Evolutionary conservation across 306 rosid species (phyloP), one percentile per base, ranked within the genome.

Genomic region (Prunus mume): DNA sequence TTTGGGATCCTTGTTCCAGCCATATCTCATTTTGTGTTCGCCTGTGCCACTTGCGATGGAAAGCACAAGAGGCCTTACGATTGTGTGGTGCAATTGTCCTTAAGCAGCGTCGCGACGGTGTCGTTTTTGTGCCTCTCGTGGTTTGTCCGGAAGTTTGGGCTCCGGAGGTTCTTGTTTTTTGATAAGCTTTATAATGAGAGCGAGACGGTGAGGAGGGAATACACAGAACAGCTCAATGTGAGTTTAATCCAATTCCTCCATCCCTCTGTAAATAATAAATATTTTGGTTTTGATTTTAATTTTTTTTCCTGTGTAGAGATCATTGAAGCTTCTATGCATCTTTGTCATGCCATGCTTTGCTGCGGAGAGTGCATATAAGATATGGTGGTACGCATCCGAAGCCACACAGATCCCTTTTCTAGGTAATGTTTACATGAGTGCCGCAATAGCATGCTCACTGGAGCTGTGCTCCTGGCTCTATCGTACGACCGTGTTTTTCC

Each of bases 381-480:
- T 95, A 76, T 95, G 98, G 98, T 95, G 98, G 97, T 95, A 95
- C 78, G 84, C 96, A 20, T 92, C 98, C 0, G 98, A 94, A 75
- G 93, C 85, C 3, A 86, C 93, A 14, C 90, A 80, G 27, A 95
- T 95, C 61, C 96, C 98, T 0, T 92, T 85, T 72, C 2, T 92
- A 12, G 98, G 96, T 0, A 90, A 88, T 62, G 90, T 87, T 6
- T 80, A 86, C 68, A 76, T 86, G 38, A 92, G 97, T 11, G 97
- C 90, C 65, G 65, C 79, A 4, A 88, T 87, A 0, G 96, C 92
- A 1, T 92, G 97, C 74, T 9, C 68, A n/a, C 77, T 95, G 87
- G 98, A 95, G 82, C 73, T 95, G n/a, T 76, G 73, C 64, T 95
- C 98, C 1, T 95, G 98, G 96, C 79, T 95, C 34, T 95, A 92